Conservation (phyloP, 345 rosid species). For the Rhodomyrtus tomentosa region DNA sequence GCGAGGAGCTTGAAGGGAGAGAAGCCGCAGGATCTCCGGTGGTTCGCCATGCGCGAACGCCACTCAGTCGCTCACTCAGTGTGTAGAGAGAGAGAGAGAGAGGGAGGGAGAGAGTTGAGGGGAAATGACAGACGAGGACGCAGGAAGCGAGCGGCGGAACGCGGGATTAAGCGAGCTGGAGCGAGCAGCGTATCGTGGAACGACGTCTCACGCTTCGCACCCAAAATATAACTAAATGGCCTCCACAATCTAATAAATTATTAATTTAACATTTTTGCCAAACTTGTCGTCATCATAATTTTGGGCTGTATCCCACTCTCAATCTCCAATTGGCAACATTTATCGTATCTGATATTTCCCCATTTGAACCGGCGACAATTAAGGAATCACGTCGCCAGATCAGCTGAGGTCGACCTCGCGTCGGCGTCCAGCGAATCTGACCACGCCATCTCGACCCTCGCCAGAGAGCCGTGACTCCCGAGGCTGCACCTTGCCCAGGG, state of each 20-base stretch:
- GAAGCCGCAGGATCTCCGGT: slow-evolving; percentile 13
- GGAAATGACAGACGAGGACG: neutral
- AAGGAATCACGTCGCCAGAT: neutral
- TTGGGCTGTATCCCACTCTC: neutral
- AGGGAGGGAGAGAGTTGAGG: neutral
- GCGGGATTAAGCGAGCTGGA: neutral
- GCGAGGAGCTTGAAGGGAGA: slow-evolving; percentile 29
- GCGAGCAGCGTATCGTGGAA: neutral
- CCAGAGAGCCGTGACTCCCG: too few relatives aligned
- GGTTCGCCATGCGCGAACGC: slow-evolving; percentile 34
- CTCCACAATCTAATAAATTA: neutral
- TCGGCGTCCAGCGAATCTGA: too few relatives aligned
- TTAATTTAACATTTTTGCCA: neutral
- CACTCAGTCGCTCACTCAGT: neutral
- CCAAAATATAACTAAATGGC: neutral
- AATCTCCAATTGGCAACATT: neutral
- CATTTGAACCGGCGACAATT: neutral
- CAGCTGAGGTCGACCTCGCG: too few relatives aligned
- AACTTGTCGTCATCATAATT: too few relatives aligned
- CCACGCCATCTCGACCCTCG: too few relatives aligned
- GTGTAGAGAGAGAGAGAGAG: neutral
- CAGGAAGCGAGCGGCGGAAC: neutral
- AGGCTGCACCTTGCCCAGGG: too few relatives aligned
- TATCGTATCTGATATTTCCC: neutral
- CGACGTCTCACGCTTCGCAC: neutral